Percentiles rank a stretch among this genome's conserved stretches.
Evolutionary conservation across 2,329 filamentous ascomycete genomes (phyloP).

Genomic region (Hypoxylon rubiginosum): DNA sequence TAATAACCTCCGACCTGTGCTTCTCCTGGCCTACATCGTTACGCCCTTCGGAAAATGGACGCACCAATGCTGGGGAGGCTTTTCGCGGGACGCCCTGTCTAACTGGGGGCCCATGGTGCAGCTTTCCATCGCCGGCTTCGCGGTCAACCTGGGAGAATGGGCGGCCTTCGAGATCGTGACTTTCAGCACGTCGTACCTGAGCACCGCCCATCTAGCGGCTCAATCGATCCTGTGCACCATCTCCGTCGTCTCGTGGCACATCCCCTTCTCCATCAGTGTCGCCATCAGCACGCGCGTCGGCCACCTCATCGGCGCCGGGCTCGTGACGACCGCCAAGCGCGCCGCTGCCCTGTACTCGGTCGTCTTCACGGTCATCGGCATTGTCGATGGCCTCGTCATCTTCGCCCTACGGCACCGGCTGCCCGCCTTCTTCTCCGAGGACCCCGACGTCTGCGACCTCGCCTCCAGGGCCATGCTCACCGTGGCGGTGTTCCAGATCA

Average conservation of each 20-base stretch:
- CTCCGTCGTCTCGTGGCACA: slow-evolving; percentile 58
- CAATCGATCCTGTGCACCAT: slow-evolving; percentile 59
- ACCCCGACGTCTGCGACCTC: slow-evolving; percentile 49
- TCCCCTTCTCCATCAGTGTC: slow-evolving; percentile 59
- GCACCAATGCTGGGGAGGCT: slow-evolving; percentile 61
- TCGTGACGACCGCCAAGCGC: slow-evolving; percentile 50
- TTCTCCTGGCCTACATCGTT: slow-evolving; percentile 62
- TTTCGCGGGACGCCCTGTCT: slow-evolving; percentile 53
- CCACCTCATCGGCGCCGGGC: slow-evolving; percentile 57
- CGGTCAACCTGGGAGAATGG: slow-evolving; percentile 60
- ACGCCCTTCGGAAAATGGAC: slow-evolving; percentile 57
- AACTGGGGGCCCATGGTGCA: slow-evolving; percentile 59
- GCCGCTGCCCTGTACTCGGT: slow-evolving; percentile 51
- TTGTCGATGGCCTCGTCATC: slow-evolving; percentile 52
- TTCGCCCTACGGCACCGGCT: slow-evolving; percentile 51
- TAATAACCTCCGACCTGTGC: slow-evolving; percentile 62
- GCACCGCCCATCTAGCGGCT: slow-evolving; percentile 58
- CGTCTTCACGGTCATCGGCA: slow-evolving; percentile 52
- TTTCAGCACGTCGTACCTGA: slow-evolving; percentile 60
- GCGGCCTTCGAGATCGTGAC: slow-evolving; percentile 60
- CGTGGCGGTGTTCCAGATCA: slow-evolving; percentile 53
- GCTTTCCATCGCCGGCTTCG: slow-evolving; percentile 56
- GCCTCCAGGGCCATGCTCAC: slow-evolving; percentile 51
- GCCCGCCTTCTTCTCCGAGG: slow-evolving; percentile 52
- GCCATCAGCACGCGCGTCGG: slow-evolving; percentile 59